Conservation (phyloP, 306 rosid genomes). For the Ammopiptanthus mongolicus region DNA sequence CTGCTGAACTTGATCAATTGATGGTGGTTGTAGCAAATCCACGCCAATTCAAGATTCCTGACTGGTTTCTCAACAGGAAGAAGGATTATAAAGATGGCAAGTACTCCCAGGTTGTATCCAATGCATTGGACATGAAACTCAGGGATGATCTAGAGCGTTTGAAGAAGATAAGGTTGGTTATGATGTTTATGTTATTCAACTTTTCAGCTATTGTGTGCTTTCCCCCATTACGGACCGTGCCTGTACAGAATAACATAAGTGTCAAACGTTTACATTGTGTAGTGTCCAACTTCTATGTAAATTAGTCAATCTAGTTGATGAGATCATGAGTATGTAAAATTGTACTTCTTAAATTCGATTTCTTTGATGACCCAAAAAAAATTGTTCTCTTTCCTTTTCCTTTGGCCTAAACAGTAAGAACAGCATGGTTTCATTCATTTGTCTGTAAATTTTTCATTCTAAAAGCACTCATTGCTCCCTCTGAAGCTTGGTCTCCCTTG, state of each 20-base stretch:
- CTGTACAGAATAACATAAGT: not conserved
- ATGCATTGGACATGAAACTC: conserved; percentile 79
- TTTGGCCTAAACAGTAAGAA: not conserved
- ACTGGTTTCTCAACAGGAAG: conserved; percentile 76
- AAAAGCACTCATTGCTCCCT: not conserved
- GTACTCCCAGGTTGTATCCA: conserved; percentile 67
- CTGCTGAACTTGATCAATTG: conserved; percentile 57
- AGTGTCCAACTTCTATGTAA: not conserved
- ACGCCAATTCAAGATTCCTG: conserved; percentile 69
- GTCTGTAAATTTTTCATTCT: not conserved
- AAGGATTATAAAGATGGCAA: conserved; percentile 79
- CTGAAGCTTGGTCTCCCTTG: not conserved
- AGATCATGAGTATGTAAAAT: not conserved
- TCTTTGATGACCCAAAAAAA: too few relatives aligned
- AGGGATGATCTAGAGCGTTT: conserved; percentile 87
- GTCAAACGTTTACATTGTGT: not conserved
- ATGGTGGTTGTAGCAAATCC: conserved; percentile 63
- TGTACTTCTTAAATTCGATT: not conserved
- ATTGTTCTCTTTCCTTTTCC: not conserved
- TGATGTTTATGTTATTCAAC: not conserved
- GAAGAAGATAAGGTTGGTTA: conserved; percentile 73
- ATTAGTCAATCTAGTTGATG: not conserved
- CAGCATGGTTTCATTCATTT: not conserved
- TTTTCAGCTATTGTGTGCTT: not conserved
- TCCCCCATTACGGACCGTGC: not conserved